Evolutionary conservation across 805 yeast species (phyloP).

Genomic region (Candida coquimbonensis): DNA sequence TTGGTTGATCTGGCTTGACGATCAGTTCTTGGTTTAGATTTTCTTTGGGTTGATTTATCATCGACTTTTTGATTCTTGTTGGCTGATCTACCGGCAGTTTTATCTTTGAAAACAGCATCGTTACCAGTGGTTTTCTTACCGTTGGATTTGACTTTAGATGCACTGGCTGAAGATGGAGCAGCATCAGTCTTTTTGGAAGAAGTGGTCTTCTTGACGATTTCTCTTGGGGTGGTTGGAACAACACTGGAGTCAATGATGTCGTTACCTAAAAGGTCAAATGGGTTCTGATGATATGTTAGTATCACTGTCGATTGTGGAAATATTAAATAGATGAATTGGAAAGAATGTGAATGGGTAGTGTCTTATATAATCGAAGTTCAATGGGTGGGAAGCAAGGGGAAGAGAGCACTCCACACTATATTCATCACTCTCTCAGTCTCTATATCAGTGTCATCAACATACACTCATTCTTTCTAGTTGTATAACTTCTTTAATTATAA

Average conservation of each 20-base stretch:
- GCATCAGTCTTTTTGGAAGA: slow-evolving; percentile 83
- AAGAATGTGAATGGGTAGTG: too few relatives aligned
- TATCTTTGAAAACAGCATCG: slow-evolving; percentile 79
- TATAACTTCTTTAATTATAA: background rate
- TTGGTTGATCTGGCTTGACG: slow-evolving; percentile 83
- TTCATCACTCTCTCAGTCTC: too few relatives aligned
- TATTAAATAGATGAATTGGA: too few relatives aligned
- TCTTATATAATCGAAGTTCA: too few relatives aligned
- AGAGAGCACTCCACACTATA: too few relatives aligned
- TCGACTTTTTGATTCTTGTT: slow-evolving; percentile 43
- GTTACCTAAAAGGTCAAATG: slow-evolving; percentile 77
- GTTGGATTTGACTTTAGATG: slow-evolving; percentile 69
- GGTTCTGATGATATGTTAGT: slow-evolving; percentile 42
- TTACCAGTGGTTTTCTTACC: slow-evolving; percentile 71
- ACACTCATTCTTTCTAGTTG: slow-evolving; percentile 8
- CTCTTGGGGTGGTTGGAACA: slow-evolving; percentile 52
- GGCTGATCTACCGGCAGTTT: slow-evolving; percentile 60
- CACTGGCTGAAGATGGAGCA: slow-evolving; percentile 77
- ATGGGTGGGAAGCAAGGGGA: too few relatives aligned
- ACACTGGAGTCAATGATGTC: slow-evolving; percentile 73
- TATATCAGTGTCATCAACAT: background rate
- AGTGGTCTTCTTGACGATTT: slow-evolving; percentile 73
- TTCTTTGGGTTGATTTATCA: slow-evolving; percentile 50
- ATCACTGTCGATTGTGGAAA: background rate
- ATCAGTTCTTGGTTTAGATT: slow-evolving; percentile 50